Conservation (phyloP, 2,329 filamentous ascomycete genomes). For the Ceratocystis cacaofunesta region DNA sequence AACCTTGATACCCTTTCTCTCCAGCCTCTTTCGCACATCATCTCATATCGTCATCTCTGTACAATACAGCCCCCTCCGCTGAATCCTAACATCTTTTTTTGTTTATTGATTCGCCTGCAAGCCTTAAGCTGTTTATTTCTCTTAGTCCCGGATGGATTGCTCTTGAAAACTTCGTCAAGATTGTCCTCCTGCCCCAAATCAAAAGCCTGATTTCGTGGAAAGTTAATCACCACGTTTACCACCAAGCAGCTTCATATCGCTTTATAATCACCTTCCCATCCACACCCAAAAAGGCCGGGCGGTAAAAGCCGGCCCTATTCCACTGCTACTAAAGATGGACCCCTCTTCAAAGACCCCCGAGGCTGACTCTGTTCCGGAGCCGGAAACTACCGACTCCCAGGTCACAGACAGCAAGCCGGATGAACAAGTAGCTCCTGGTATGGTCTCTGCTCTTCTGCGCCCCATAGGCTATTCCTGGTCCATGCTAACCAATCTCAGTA, state of each 20-base stretch:
- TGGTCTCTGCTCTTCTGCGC: neutral
- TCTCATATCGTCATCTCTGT: conserved; percentile 4
- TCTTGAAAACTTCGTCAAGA: neutral
- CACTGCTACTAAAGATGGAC: neutral
- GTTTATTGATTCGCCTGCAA: neutral
- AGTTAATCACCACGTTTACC: neutral
- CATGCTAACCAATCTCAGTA: neutral
- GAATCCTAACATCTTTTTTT: neutral
- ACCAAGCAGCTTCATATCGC: neutral
- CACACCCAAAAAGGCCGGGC: neutral
- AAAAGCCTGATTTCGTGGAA: neutral
- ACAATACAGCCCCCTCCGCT: neutral
- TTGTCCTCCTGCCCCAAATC: neutral
- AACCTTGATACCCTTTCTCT: conserved; percentile 8
- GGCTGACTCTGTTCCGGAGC: neutral
- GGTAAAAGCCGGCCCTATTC: neutral
- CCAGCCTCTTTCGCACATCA: neutral
- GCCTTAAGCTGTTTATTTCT: neutral
- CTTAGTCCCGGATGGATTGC: neutral
- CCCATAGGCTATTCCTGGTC: neutral
- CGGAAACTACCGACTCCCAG: neutral
- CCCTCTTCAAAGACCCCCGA: neutral
- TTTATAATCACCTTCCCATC: neutral
- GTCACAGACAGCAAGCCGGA: neutral
- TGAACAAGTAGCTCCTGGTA: neutral